Evolutionary conservation across 805 yeast species (phyloP), one percentile per base, ranked within the genome.

Genomic region (Yarrowia sp.): DNA sequence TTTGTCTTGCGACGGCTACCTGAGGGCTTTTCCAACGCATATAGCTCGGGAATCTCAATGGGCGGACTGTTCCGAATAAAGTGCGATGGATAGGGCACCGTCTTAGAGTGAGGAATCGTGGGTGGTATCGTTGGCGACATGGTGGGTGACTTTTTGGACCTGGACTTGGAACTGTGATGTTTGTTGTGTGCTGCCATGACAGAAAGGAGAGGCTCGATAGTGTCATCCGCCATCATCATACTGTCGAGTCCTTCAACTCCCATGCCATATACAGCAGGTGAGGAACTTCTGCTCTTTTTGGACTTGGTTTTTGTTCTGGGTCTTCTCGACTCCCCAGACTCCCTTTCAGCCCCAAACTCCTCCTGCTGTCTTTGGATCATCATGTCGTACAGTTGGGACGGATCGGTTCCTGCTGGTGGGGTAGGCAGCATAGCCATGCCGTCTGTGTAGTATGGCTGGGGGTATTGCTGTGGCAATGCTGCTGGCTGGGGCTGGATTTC

Each of bases 71-170:
- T 33, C 6, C 58, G 38, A 14, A 10, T n/a, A 3, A 32, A 38
- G 10, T 48, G 54, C 1, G 54, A 30, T 12, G 54, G 54, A 9
- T 48, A 48, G 17, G 54, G 54, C 26, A 48, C 38, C 28, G 54
- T 48, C 54, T 48, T 48, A 17, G 54, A 48, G 30, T 48, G 54
- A 30, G 54, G 28, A 14, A 32, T 48, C 14, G 54, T 48, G 54
- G 54, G 54, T 2, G 32, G 32, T 17, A 48, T 48, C 4, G 26
- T n/a, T 2, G 54, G 54, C 8, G 54, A 48, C 54, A 48, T 48
- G 8, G 36, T n/a, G 0, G 58, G 58, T 4, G 58, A 35, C 41
- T 33, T 33, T 11, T 22, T 51, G 21, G 40, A 33, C 3, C 26
- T 52, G 9, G 61, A 26, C 30, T 36, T 54, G n/a, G 61, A 38